These are phyloP conservation scores for Cardiospermum halicacabum DNA, from an alignment of 345 rosid species.

Conservation along the genomic window DNA sequence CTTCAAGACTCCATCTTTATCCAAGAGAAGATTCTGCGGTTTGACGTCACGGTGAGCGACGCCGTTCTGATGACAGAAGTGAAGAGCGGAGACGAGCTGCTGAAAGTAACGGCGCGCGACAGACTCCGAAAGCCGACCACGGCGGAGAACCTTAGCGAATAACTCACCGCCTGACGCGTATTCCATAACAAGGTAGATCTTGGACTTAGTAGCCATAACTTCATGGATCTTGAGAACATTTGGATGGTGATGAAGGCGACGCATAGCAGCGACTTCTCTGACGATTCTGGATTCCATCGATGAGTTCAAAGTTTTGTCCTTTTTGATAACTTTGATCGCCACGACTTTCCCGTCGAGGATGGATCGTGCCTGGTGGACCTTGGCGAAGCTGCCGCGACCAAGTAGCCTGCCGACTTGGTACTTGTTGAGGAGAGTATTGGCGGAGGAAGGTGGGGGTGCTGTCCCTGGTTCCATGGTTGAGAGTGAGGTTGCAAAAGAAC, in stretches of 20 bases:
- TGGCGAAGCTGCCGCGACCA: slow-evolving; percentile 74
- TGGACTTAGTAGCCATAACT: slow-evolving; percentile 79
- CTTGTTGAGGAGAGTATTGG: slow-evolving; percentile 44
- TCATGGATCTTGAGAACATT: slow-evolving; percentile 73
- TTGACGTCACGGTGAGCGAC: slow-evolving; percentile 85
- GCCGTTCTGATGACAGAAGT: slow-evolving; percentile 76
- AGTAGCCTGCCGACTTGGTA: slow-evolving; percentile 57
- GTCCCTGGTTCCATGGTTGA: slow-evolving; percentile 19
- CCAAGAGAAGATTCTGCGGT: slow-evolving; percentile 83
- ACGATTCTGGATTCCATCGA: slow-evolving; percentile 58
- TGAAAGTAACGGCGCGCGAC: slow-evolving; percentile 63
- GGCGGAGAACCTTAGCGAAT: slow-evolving; percentile 36
- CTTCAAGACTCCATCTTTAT: slow-evolving; percentile 54
- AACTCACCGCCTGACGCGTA: slow-evolving; percentile 79
- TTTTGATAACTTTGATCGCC: slow-evolving; percentile 71
- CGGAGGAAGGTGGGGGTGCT: background rate
- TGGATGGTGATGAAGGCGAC: slow-evolving; percentile 69
- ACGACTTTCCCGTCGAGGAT: slow-evolving; percentile 34
- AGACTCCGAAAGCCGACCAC: slow-evolving; percentile 45
- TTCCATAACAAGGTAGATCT: slow-evolving; percentile 79
- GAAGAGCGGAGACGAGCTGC: slow-evolving; percentile 72
- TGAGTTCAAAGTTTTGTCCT: slow-evolving; percentile 32
- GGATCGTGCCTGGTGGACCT: slow-evolving; percentile 60
- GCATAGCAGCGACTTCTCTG: slow-evolving; percentile 82
- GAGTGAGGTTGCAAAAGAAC: background rate